Evolutionary conservation across 2,329 filamentous ascomycete species (phyloP), one percentile per base, ranked within the genome.

Genomic region (Cladorrhinum sp.): DNA sequence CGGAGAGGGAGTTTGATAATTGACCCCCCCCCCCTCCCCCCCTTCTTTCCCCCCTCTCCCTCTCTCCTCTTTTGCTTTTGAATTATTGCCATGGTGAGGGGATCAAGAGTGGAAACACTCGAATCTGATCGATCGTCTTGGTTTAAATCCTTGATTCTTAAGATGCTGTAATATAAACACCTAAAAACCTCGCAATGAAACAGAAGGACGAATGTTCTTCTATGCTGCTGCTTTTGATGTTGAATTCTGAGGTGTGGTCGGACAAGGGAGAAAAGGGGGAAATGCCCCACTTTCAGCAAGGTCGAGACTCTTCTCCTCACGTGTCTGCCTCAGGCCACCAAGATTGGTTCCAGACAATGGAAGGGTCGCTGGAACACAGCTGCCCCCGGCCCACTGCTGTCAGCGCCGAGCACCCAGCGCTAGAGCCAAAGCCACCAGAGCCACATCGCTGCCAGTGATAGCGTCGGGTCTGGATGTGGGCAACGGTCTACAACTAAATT

Each of bases 401-500:
- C 42, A 46, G 42, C 42, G 42, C 42, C 42, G 18, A 46, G 42
- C 42, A 16, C 3, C 42, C 16, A 46, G 42, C 3, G 42, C 42
- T 16, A 46, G n/a, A 55, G 28, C 52, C 20, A 16, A 21, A 24
- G 53, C 46, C 57, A 36, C 7, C 61, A 49, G 57, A 57, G 63
- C 64, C 64, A 65, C 64, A 60, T 62, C 58, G 59, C 52, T 54
- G 24, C 24, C 36, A 57, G 53, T 49, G 49, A 58, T 39, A 62
- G 39, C 33, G 42, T 61, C 58, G 57, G 62, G 60, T 48, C 39
- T 57, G 53, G 57, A 57, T 61, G 57, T 59, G 55, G 58, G 57
- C 59, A 46, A 55, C 60, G 39, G 21, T 59, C 26, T 33, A 52
- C 63, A 23, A 56, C 39, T 58, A 64, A 18, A 46, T 30, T 48